Percentiles rank a stretch among this genome's conserved stretches.
Evolutionary conservation across 1,139 yeast genomes (phyloP).

Genomic region (Ashbya aceris): DNA sequence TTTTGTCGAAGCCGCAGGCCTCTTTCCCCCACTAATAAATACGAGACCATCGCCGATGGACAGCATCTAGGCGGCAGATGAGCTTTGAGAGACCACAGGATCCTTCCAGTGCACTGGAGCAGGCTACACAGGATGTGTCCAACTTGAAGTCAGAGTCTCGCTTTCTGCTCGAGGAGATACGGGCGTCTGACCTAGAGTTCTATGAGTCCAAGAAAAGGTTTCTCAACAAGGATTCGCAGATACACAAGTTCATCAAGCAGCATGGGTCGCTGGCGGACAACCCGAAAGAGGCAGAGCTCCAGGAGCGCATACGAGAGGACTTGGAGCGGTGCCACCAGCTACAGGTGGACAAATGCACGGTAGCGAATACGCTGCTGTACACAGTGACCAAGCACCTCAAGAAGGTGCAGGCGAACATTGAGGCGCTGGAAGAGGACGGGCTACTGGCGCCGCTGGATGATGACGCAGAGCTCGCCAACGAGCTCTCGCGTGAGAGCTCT

Average conservation of each 20-base stretch:
- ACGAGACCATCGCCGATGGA: no score
- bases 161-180: slow-evolving; percentile 70
- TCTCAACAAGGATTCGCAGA: slow-evolving; percentile 62
- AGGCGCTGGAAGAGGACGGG: slow-evolving; percentile 71
- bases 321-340: slow-evolving; percentile 49
- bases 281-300: slow-evolving; percentile 69
- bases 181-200: slow-evolving; percentile 56
- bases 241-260: slow-evolving; percentile 75
- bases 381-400: slow-evolving; percentile 65
- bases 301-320: slow-evolving; percentile 61
- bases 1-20: no score
- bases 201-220: slow-evolving; percentile 61
- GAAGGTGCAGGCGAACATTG: slow-evolving; percentile 66
- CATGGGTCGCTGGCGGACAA: slow-evolving; percentile 75
- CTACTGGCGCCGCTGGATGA: slow-evolving; percentile 50
- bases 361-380: slow-evolving; percentile 79
- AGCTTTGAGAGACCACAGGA: slow-evolving; percentile 39
- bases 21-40: no score
- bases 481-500: slow-evolving; percentile 23
- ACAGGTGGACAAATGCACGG: slow-evolving; percentile 68
- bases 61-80: background rate
- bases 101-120: slow-evolving; percentile 67
- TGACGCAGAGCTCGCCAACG: slow-evolving; percentile 20
- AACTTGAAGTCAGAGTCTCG: slow-evolving; percentile 87
- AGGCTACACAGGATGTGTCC: slow-evolving; percentile 64